Evolutionary conservation across 164 flowering plant genomes (phyloP).

Genomic region (Berberis thunbergii): DNA sequence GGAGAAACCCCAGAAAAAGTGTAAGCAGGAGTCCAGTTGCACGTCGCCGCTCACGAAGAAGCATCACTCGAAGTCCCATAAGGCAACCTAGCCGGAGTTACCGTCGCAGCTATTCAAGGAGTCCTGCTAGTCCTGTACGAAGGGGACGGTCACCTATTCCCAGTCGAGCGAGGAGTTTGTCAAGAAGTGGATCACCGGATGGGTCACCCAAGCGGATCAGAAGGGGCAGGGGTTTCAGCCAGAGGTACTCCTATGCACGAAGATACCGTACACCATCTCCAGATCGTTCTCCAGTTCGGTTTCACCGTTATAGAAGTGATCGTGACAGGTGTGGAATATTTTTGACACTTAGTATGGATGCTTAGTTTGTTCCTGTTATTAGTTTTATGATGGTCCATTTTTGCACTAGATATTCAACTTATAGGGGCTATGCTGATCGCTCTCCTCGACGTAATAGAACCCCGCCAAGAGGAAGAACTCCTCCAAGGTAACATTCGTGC

Average conservation of each 20-base stretch:
- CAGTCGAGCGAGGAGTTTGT: slow-evolving; percentile 54
- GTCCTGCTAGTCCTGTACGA: slow-evolving; percentile 48
- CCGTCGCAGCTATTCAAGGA: slow-evolving; percentile 61
- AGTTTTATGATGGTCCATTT: neutral
- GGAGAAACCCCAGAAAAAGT: slow-evolving; percentile 19
- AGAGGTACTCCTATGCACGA: slow-evolving; percentile 82
- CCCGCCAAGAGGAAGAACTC: slow-evolving; percentile 81
- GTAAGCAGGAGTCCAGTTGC: slow-evolving; percentile 42
- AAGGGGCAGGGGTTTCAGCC: slow-evolving; percentile 92
- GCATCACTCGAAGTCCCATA: slow-evolving; percentile 46
- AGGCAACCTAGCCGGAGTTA: slow-evolving; percentile 42
- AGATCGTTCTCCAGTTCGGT: slow-evolving; percentile 75
- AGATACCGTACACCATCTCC: slow-evolving; percentile 89
- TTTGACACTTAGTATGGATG: neutral
- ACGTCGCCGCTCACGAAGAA: slow-evolving; percentile 39
- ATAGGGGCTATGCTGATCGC: slow-evolving; percentile 54
- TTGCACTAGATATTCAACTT: slow-evolving; percentile 47
- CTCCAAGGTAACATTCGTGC: slow-evolving; percentile 48
- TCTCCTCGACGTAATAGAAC: slow-evolving; percentile 89
- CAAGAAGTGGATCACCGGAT: slow-evolving; percentile 80
- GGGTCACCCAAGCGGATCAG: slow-evolving; percentile 87
- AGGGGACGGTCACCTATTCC: slow-evolving; percentile 56
- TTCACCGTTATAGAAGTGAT: slow-evolving; percentile 62
- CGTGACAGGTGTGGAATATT: slow-evolving; percentile 52
- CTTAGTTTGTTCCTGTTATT: neutral